Percentiles rank a stretch among this genome's conserved stretches.
Evolutionary conservation across 805 yeast species (phyloP).

Genomic region (Komagataella ulmi): DNA sequence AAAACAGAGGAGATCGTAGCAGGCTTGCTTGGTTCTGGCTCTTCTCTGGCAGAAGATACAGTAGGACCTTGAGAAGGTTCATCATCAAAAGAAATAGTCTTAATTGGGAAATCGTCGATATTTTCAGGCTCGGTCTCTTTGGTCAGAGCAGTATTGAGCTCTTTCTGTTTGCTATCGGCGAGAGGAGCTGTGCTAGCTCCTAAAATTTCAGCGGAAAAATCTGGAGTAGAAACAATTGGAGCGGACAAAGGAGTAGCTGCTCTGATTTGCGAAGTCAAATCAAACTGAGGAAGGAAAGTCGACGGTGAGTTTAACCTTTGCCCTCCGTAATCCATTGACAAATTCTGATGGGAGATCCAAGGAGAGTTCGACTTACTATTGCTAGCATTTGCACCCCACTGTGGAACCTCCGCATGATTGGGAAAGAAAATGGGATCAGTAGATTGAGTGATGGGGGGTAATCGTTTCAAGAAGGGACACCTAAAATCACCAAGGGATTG

Average conservation of each 20-base stretch:
- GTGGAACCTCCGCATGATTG: background rate
- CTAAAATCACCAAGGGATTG: constrained; percentile 29
- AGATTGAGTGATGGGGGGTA: constrained; percentile 19
- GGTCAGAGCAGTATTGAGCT: background rate
- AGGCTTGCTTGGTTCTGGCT: background rate
- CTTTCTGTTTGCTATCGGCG: background rate
- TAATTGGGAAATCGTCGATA: background rate
- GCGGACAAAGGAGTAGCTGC: background rate
- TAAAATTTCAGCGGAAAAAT: background rate
- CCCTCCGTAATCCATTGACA: background rate
- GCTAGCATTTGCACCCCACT: background rate
- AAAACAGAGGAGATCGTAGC: background rate
- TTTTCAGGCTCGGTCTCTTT: background rate
- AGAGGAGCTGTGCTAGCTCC: background rate
- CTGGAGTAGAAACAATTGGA: background rate
- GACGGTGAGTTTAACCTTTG: background rate
- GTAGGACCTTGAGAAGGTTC: background rate
- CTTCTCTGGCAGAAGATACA: background rate
- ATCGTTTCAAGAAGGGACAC: constrained; percentile 53
- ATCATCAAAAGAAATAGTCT: background rate
- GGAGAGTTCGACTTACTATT: background rate
- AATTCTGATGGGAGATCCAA: background rate
- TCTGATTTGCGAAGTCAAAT: constrained; percentile 1
- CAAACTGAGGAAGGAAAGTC: background rate
- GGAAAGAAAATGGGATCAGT: background rate